Percentiles rank a stretch among this genome's conserved stretches.
phyloP scores from a whole-genome alignment of 768 basidiomycete genomes.

The Boletus vermiculosoides region DNA sequence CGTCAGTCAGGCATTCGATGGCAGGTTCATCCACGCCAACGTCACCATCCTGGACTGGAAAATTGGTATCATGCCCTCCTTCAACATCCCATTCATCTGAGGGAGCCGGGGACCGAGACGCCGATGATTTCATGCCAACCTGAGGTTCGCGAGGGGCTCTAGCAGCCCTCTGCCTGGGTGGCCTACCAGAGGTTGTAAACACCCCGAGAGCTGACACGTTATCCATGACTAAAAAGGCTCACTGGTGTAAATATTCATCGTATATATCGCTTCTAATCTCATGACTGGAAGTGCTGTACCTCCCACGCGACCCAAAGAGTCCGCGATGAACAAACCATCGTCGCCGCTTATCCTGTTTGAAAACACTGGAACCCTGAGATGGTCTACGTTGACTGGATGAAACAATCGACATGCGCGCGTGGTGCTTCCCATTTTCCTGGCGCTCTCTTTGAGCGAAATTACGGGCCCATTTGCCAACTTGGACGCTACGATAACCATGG shows the following conservation, averaged over 20 bases:
- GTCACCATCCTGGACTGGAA: slow-evolving; percentile 4
- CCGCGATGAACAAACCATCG: slow-evolving; percentile 17
- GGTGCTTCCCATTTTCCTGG: slow-evolving; percentile 1
- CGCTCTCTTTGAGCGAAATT: slow-evolving; percentile 7
- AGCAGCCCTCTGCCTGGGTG: not conserved
- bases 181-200: slow-evolving; percentile 13
- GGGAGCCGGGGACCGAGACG: not conserved
- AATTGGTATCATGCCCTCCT: not conserved
- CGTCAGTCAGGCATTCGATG: not conserved
- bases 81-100: slow-evolving; percentile 5
- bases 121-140: slow-evolving; percentile 13
- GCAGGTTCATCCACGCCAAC: not conserved
- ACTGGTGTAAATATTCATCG: slow-evolving; percentile 8
- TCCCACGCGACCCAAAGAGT: slow-evolving; percentile 3
- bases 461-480: slow-evolving; percentile 4
- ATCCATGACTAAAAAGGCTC: not conserved
- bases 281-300: not conserved
- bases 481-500: not conserved
- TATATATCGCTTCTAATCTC: not conserved
- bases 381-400: slow-evolving; percentile 2
- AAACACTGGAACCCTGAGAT: not conserved
- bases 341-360: slow-evolving; percentile 3
- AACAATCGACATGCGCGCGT: slow-evolving; percentile 23
- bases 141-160: slow-evolving; percentile 21
- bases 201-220: not conserved